Evolutionary conservation across 164 flowering plant species (phyloP).

Genomic region (Nelumbo lutea): DNA sequence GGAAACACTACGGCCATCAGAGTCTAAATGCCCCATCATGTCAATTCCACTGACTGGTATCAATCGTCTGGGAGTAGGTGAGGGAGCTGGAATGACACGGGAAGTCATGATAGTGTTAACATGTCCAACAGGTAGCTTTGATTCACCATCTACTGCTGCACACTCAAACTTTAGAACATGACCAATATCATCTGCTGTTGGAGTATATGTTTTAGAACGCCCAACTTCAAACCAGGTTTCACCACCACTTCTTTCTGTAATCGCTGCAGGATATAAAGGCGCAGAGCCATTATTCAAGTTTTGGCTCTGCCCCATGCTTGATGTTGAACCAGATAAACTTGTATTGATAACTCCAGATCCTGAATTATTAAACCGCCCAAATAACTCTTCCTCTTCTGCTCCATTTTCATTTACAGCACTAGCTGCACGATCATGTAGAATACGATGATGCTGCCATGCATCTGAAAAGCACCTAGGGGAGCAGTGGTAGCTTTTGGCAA

Average conservation of each 20-base stretch:
- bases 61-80: constrained; percentile 77
- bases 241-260: constrained; percentile 65
- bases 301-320: constrained; percentile 34
- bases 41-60: constrained; percentile 72
- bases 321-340: constrained; percentile 52
- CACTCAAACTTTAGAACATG: constrained; percentile 88
- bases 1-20: constrained; percentile 58
- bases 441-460: constrained; percentile 99
- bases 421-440: constrained; percentile 87
- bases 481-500: constrained; percentile 89
- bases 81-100: constrained; percentile 92
- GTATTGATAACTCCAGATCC: constrained; percentile 47
- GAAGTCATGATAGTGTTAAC: constrained; percentile 52
- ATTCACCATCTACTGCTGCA: constrained; percentile 71
- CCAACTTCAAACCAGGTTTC: constrained; percentile 91
- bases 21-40: constrained; percentile 53
- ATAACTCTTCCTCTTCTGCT: constrained; percentile 78
- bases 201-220: constrained; percentile 78
- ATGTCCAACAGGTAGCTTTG: constrained; percentile 57
- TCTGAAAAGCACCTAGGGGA: constrained; percentile 82
- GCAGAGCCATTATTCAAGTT: constrained; percentile 63
- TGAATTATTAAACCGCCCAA: constrained; percentile 69
- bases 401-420: constrained; percentile 82
- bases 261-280: constrained; percentile 61
- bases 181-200: constrained; percentile 89